Conservation (phyloP, 2,329 filamentous ascomycete species). For the Sarocladium brachiariae region DNA sequence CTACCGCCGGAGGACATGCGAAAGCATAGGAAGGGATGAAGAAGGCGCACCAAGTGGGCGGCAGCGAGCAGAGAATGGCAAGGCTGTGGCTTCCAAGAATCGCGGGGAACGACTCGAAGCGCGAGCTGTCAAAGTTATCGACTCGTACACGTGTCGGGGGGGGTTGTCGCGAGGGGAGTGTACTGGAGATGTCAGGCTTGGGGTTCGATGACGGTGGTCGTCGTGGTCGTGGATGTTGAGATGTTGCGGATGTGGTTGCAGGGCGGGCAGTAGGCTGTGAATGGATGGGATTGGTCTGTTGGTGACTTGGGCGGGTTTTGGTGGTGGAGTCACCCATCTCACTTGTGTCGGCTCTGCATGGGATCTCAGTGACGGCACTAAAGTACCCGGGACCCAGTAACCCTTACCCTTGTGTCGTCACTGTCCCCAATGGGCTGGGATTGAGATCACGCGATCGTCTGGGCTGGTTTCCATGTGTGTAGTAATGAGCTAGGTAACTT, state of each 20-base stretch:
- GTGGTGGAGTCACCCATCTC: slow-evolving; percentile 3
- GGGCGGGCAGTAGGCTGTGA: slow-evolving; percentile 8
- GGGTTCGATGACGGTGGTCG: not conserved
- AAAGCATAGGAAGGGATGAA: slow-evolving; percentile 26
- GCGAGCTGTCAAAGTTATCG: not conserved
- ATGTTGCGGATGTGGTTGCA: slow-evolving; percentile 8
- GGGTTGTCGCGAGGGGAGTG: not conserved
- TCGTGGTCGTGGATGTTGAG: slow-evolving; percentile 4
- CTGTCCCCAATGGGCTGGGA: not conserved
- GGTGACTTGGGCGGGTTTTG: slow-evolving; percentile 4
- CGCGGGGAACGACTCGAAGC: not conserved
- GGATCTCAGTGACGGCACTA: not conserved
- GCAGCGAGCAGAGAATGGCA: slow-evolving; percentile 5
- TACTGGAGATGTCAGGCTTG: not conserved
- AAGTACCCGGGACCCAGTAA: too few species aligned
- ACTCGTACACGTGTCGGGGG: not conserved
- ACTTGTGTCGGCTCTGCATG: too few species aligned
- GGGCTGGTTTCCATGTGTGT: too few species aligned
- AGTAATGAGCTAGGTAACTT: too few species aligned
- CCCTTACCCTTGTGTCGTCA: not conserved
- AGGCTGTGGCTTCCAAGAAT: not conserved
- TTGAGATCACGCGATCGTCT: not conserved
- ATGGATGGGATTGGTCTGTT: slow-evolving; percentile 5
- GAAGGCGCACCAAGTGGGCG: slow-evolving; percentile 10
- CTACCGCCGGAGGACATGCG: slow-evolving; percentile 26